phyloP scores from a whole-genome alignment of 352 stramenopile genomes.

The Globisporangium irregulare region DNA sequence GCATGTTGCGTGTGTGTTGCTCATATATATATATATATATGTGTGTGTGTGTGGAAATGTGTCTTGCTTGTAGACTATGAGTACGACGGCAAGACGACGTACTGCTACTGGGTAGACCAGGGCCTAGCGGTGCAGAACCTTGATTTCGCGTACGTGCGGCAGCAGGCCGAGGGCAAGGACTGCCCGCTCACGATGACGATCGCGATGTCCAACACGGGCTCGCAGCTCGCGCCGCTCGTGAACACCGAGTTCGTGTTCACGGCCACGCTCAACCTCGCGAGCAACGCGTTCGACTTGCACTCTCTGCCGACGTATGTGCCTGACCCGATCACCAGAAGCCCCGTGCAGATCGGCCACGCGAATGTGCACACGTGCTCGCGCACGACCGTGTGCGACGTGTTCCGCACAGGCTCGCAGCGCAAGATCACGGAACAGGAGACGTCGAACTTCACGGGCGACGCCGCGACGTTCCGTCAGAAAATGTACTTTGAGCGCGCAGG shows the following conservation, averaged over 20 bases:
- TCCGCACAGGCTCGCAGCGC: constrained; percentile 55
- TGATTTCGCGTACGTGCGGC: constrained; percentile 66
- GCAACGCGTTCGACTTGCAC: constrained; percentile 67
- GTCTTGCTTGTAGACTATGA: constrained; percentile 52
- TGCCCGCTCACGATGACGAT: constrained; percentile 65
- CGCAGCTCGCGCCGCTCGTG: constrained; percentile 24
- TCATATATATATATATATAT: neutral
- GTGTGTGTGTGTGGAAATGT: neutral
- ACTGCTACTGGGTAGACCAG: constrained; percentile 80
- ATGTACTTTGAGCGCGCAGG: constrained; percentile 42
- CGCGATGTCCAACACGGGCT: constrained; percentile 34
- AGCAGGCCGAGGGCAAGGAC: constrained; percentile 34
- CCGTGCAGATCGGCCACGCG: constrained; percentile 68
- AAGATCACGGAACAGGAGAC: constrained; percentile 73
- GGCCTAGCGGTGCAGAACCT: constrained; percentile 66
- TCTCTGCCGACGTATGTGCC: constrained; percentile 51
- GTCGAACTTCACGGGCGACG: constrained; percentile 72
- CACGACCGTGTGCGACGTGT: constrained; percentile 72
- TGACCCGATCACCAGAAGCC: constrained; percentile 46
- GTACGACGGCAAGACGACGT: constrained; percentile 73
- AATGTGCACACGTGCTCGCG: constrained; percentile 75
- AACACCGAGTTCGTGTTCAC: constrained; percentile 71
- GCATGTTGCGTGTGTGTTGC: neutral
- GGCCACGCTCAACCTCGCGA: constrained; percentile 66
- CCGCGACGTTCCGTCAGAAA: constrained; percentile 57